phyloP scores from a whole-genome alignment of 2,329 filamentous ascomycete genomes.

The Trichoderma atroviride region DNA sequence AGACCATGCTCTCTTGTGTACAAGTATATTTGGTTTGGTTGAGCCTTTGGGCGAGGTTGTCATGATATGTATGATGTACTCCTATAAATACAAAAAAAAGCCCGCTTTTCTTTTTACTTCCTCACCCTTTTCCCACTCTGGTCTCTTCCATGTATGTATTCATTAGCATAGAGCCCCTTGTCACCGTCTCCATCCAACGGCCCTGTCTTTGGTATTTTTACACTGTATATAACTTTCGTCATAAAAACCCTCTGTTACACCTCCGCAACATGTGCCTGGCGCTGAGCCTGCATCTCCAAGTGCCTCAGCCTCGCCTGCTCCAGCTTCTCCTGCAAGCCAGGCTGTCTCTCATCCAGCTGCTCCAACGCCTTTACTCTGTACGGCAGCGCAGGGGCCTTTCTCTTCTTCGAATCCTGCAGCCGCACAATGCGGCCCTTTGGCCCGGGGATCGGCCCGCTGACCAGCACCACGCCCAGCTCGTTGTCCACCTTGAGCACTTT shows the following conservation, averaged over 20 bases:
- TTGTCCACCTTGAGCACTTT: slow-evolving; percentile 86
- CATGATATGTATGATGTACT: slow-evolving; percentile 33
- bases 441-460: slow-evolving; percentile 84
- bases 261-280: slow-evolving; percentile 37
- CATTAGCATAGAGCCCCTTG: slow-evolving; percentile 13
- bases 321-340: slow-evolving; percentile 49
- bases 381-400: slow-evolving; percentile 58
- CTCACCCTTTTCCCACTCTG: background rate
- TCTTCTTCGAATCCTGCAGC: slow-evolving; percentile 90
- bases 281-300: slow-evolving; percentile 56
- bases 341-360: slow-evolving; percentile 51
- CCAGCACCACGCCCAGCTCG: slow-evolving; percentile 82
- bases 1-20: slow-evolving; percentile 25
- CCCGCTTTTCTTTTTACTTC: slow-evolving; percentile 36
- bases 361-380: slow-evolving; percentile 51
- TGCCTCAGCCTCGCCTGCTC: slow-evolving; percentile 54
- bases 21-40: slow-evolving; percentile 30
- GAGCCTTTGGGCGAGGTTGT: slow-evolving; percentile 15
- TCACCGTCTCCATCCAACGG: background rate
- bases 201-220: slow-evolving; percentile 1
- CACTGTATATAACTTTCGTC: background rate
- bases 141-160: background rate
- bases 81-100: slow-evolving; percentile 46
- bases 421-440: slow-evolving; percentile 84
- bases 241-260: slow-evolving; percentile 23